Percentiles rank a stretch among this genome's conserved stretches.
phyloP scores from a whole-genome alignment of 495 filamentous ascomycete genomes.

The Aspergillus heteromorphus region DNA sequence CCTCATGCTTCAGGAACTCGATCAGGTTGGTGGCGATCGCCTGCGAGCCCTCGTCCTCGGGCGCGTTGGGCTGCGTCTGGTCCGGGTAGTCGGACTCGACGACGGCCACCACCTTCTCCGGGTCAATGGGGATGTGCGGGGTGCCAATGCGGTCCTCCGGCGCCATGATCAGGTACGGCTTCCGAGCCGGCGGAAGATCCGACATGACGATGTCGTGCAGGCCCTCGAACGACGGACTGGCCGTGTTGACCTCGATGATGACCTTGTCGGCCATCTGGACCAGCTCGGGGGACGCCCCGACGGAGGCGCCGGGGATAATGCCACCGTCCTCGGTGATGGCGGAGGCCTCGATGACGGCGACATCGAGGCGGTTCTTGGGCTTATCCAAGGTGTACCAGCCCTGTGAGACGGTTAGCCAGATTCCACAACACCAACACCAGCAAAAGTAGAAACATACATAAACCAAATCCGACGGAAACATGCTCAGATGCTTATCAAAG shows the following conservation, averaged over 20 bases:
- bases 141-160: conserved; percentile 78
- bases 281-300: conserved; percentile 81
- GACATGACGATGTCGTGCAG: conserved; percentile 89
- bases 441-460: conserved; percentile 59
- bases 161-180: conserved; percentile 82
- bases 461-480: conserved; percentile 86
- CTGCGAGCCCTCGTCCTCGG: conserved; percentile 66
- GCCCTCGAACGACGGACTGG: conserved; percentile 78
- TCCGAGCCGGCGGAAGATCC: conserved; percentile 71
- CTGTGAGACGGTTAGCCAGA: conserved; percentile 26
- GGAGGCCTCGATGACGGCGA: conserved; percentile 79
- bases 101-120: conserved; percentile 81
- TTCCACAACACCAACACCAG: not conserved
- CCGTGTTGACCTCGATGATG: conserved; percentile 90
- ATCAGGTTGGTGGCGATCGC: conserved; percentile 78
- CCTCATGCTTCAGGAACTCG: conserved; percentile 82
- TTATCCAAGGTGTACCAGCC: conserved; percentile 79
- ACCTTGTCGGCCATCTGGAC: conserved; percentile 89
- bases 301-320: conserved; percentile 82
- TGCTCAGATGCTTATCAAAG: conserved; percentile 87
- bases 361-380: conserved; percentile 67
- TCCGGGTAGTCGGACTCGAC: conserved; percentile 82
- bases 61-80: conserved; percentile 70
- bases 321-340: conserved; percentile 91
- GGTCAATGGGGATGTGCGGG: conserved; percentile 79